Percentiles rank a stretch among this genome's conserved stretches.
Evolutionary conservation across 2,329 filamentous ascomycete species (phyloP).

Genomic region (Beauveria australis): DNA sequence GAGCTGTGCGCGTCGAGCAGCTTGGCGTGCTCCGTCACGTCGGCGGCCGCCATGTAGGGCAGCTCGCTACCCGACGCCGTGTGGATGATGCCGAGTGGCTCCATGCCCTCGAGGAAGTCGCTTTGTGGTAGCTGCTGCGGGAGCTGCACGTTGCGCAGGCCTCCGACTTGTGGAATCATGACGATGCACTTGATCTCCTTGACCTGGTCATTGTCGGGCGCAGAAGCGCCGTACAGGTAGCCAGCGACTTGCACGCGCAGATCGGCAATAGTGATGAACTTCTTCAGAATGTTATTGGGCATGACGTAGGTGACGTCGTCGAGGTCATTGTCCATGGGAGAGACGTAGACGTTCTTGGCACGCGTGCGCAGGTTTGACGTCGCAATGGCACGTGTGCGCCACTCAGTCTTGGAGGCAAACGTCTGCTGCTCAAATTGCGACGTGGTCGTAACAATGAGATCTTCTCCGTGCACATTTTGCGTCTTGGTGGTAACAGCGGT

Average conservation of each 20-base stretch:
- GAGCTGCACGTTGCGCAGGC: conserved; percentile 82
- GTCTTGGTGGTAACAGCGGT: conserved; percentile 98
- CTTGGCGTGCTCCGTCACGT: conserved; percentile 89
- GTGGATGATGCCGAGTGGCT: conserved; percentile 91
- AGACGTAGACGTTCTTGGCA: conserved; percentile 98
- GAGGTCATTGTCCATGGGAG: conserved; percentile 84
- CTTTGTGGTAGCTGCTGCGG: conserved; percentile 86
- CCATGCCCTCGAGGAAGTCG: conserved; percentile 77
- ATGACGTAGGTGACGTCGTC: conserved; percentile 95
- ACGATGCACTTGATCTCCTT: conserved; percentile 97
- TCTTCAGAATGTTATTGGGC: conserved; percentile 97
- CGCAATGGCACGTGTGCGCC: conserved; percentile 93
- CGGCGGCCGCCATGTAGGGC: conserved; percentile 89
- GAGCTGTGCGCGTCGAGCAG: conserved; percentile 70
- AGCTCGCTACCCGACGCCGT: conserved; percentile 91
- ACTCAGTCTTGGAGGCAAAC: conserved; percentile 97
- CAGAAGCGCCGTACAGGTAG: conserved; percentile 88
- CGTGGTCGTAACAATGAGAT: conserved; percentile 96
- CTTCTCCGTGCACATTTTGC: conserved; percentile 91
- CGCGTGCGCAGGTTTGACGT: conserved; percentile 90
- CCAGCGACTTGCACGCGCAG: conserved; percentile 93
- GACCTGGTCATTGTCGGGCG: conserved; percentile 89
- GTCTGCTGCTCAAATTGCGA: conserved; percentile 97
- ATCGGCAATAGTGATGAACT: conserved; percentile 96
- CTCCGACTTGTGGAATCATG: conserved; percentile 95